Evolutionary conservation across 345 rosid genomes (phyloP), one percentile per base, ranked within the genome.

Genomic region (Psidium guajava): DNA sequence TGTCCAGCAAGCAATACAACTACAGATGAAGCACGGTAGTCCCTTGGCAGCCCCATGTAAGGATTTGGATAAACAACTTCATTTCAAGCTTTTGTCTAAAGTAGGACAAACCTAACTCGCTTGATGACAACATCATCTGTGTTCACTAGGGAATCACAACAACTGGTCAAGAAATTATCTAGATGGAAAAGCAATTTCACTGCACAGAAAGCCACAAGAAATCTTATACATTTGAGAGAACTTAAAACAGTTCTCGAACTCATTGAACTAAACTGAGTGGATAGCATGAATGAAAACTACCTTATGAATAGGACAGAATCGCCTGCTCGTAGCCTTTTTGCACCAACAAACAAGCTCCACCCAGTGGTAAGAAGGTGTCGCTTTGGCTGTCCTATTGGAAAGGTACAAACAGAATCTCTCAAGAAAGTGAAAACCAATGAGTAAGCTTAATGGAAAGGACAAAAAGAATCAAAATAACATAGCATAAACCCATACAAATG

Each of bases 321-420:
- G 8, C 99, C 99, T 7, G 99, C 98, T 87, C 94, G 94, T 21
- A 98, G 93, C 90, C 99, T 94, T 91, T 98, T 98, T 7, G 99
- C 94, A 8, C 99, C 97, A 59, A 95, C 96, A 87, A 98, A 98
- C 89, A 95, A 88, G 90, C 99, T 98, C 99, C 99, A 98, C 28
- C 98, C 99, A 25, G 98, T 96, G 42, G 99, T 98, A 25, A 98
- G 93, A 87, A 98, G 99, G 87, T 98, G 99, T 49, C 99, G 92
- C 89, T 98, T 98, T 21, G 99, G 99, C 89, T 98, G 99, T 86
- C 99, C 99, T 97, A 95, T 89, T 90, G 73, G 73, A 61, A 54
- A 86, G 40, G 81, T 25, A 85, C 51, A 84, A 83, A 22, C 47
- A 77, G 44, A 55, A 52, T 86, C 5, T 32, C 77, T 54, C 55